Evolutionary conservation across 1,284 basidiomycete genomes (phyloP).

Genomic region (Leucoagaricus sp.): DNA sequence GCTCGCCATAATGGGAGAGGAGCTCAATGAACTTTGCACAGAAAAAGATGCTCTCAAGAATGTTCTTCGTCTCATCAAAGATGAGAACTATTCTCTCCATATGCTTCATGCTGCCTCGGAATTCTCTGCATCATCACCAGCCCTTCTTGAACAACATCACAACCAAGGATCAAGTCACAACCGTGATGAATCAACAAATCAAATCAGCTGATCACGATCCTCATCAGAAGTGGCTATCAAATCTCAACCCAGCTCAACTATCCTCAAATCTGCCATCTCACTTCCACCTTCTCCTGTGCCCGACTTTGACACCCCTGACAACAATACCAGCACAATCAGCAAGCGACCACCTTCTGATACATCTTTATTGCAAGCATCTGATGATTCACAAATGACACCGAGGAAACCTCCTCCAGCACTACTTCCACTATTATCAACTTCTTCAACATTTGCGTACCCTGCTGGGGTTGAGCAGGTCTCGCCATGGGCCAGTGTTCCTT

Average conservation of each 20-base stretch:
- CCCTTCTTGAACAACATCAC: neutral
- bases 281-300: constrained; percentile 25
- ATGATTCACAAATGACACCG: neutral
- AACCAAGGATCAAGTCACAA: neutral
- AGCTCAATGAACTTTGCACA: constrained; percentile 62
- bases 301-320: too few relatives aligned
- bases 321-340: too few relatives aligned
- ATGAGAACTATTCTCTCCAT: constrained; percentile 43
- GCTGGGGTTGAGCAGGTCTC: neutral
- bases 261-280: constrained; percentile 18
- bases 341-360: too few relatives aligned
- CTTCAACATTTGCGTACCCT: neutral
- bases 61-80: constrained; percentile 73
- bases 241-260: constrained; percentile 27
- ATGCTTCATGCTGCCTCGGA: too few relatives aligned
- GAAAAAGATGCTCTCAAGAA: constrained; percentile 79
- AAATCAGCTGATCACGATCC: constrained; percentile 21
- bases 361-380: neutral
- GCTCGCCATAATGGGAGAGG: constrained; percentile 77
- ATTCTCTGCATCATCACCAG: neutral
- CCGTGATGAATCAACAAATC: neutral
- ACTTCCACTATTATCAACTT: neutral
- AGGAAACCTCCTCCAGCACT: neutral
- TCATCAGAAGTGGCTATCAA: constrained; percentile 29
- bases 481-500: constrained; percentile 27